Evolutionary conservation across 768 basidiomycete species (phyloP), one percentile per base, ranked within the genome.

Genomic region (Collybia mongolica): DNA sequence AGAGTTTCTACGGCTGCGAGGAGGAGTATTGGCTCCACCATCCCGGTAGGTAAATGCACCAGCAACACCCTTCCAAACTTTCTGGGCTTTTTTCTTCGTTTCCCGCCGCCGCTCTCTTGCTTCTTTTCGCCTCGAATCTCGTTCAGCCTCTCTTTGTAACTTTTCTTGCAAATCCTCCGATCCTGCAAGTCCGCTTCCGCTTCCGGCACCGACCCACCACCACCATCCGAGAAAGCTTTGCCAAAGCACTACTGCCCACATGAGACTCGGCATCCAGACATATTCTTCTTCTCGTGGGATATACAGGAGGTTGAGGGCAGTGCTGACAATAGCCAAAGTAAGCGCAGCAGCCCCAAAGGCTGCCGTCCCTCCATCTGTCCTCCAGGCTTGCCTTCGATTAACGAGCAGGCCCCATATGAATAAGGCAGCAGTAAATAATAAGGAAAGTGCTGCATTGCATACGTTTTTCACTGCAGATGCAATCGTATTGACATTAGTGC

Each of bases 151-250:
- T 45, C 69, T 70, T 22, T 63, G 53, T 40, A 86, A 65, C 48
- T 82, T 75, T 49, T 90, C 86, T 58, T 89, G 84, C 43, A 90
- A 75, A 55, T 88, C 86, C 7, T 71, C 70, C 26, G 69, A 64
- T n/a, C 63, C 62, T 24, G 59, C 79, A 28, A 73, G 55, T 5
- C 70, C 69, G 23, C 85, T 77, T 7, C 86, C 90, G 75, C 88
- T 91, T 5, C 93, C 89, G 2, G 88, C 83, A n/a, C 94, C 94
- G 12, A 93, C 93, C 93, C 93, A 98, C 94, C 94, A 98, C 94
- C 94, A 98, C 92, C 93, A 98, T 0, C 91, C 93, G 18, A 97
- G 69, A 68, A 95, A 96, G 67, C 84, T 92, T 75, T 99, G 97
- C 97, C 97, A 99, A 17, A 98, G 80, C 9, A 98, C 83, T 44